phyloP scores from a whole-genome alignment of 2,329 filamentous ascomycete genomes.

The Alternaria sp. region DNA sequence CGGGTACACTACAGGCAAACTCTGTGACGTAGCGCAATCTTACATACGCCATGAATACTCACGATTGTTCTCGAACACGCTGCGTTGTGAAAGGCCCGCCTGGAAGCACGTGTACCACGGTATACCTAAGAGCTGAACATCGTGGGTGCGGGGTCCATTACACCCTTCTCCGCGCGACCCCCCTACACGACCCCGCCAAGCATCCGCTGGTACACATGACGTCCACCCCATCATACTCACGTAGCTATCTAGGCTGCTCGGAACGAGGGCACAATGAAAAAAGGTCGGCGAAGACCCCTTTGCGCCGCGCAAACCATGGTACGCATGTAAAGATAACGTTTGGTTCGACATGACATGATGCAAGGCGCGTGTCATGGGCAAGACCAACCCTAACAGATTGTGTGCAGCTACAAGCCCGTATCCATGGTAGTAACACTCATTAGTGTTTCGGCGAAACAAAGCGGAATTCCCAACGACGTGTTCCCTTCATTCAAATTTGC shows the following conservation, averaged over 20 bases:
- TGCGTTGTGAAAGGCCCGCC: neutral
- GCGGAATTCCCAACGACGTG: neutral
- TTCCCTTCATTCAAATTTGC: neutral
- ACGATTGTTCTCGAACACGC: neutral
- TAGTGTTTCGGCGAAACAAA: slow-evolving; percentile 1
- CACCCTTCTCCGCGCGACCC: neutral
- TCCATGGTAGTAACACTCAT: slow-evolving; percentile 5
- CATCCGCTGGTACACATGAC: neutral
- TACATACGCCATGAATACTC: neutral
- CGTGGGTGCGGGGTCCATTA: neutral
- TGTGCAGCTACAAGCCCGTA: neutral
- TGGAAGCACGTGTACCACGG: neutral
- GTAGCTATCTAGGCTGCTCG: neutral
- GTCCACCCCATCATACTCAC: neutral
- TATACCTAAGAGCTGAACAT: neutral
- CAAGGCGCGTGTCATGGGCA: slow-evolving; percentile 10
- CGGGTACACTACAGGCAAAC: neutral
- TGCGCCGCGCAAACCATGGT: slow-evolving; percentile 8
- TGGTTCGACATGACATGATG: slow-evolving; percentile 13
- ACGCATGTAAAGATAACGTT: slow-evolving; percentile 7
- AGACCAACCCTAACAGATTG: neutral
- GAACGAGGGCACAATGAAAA: neutral
- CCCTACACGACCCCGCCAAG: neutral
- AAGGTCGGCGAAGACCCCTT: slow-evolving; percentile 5
- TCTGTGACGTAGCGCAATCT: neutral